Base-by-base conservation (phyloP, 139 green algal species). In the Pleodorina starrii region DNA sequence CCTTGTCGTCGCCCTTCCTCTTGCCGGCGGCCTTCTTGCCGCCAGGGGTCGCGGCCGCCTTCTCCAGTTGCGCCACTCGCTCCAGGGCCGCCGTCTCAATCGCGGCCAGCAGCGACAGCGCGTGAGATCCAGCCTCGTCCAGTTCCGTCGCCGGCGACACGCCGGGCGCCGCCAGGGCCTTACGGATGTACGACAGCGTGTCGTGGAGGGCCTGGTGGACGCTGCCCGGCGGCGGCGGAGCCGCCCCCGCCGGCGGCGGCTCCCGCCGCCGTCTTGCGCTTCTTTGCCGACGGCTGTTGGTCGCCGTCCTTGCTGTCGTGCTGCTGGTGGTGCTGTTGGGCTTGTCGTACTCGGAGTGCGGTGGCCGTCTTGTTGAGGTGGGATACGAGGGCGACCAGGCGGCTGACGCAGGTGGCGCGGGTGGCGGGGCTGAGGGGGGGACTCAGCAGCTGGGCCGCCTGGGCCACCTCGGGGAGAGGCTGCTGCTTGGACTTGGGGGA, bases 351-450 rank as follows among this genome's bases (percentile, higher is more conserved):
- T 73, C 82, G 83, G 46, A 75, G 57, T 11, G 50, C 32, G 35
- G 38, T 21, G n/a, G 83, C 29, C 19, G 71, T 40, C 63, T 91
- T 84, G 80, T 73, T 73, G 12, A 93, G 43, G 27, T 36, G 57
- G 54, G 86, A 79, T 21, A 93, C 32, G 75, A 94, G 77, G 0
- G 88, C 54, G 1, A 96, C 76, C 2, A 96, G 94, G 25, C 94
- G 88, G 21, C 90, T 88, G 17, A 92, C 89, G 78, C 92, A 95
- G 40, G 93, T 84, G 69, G 90, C 86, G 27, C 94, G 90, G 12
- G 89, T 86, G 10, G 90, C 71, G 17, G 85, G 57, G 4, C 17
- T 29, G 51, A 76, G 54, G 25, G 51, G 69, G 21, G 50, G 1
- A 25, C 40, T 25, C 35, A 77, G 54, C 5, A n/a, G 19, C n/a